Base-by-base conservation (phyloP, 108 stramenopile species). In the Bacterosira constricta region DNA sequence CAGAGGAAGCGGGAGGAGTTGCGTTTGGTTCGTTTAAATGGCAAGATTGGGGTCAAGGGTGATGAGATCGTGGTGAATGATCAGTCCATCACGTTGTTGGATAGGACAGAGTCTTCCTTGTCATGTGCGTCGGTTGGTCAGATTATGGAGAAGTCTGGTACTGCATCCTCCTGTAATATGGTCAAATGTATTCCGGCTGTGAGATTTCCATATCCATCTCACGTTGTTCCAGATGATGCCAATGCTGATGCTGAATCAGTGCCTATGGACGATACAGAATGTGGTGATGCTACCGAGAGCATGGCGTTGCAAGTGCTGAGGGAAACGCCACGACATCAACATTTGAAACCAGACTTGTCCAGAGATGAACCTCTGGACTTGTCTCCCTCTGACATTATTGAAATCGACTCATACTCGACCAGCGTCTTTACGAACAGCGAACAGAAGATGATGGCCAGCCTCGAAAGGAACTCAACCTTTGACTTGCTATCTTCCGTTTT, bases 1-100 rank as follows among this genome's bases (percentile, higher is more conserved):
- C 83, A 87, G 46, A 53, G 52, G 32, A 83, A 70, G 53, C 52
- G 85, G 41, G 65, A 83, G 20, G 75, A 69, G 39, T 17, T 37
- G 20, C 74, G 63, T 39, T 35, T 34, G 35, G 34, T 31, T 20
- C 51, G 65, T 23, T 18, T 37, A 25, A 57, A 46, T 3, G 41
- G 50, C 13, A 65, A 50, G n/a, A n/a, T n/a, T n/a, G n/a, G n/a
- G n/a, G n/a, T n/a, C n/a, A n/a, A n/a, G n/a, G n/a, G n/a, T n/a
- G n/a, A n/a, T n/a, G n/a, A n/a, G n/a, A n/a, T n/a, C n/a, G n/a
- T n/a, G n/a, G n/a, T n/a, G n/a, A n/a, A n/a, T n/a, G n/a, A n/a
- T n/a, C n/a, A n/a, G n/a, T n/a, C n/a, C n/a, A n/a, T n/a, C n/a
- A n/a, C n/a, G n/a, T n/a, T n/a, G n/a, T n/a, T n/a, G n/a, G n/a